Base-by-base conservation (phyloP, 768 basidiomycete genomes). In the Trametes punicea region DNA sequence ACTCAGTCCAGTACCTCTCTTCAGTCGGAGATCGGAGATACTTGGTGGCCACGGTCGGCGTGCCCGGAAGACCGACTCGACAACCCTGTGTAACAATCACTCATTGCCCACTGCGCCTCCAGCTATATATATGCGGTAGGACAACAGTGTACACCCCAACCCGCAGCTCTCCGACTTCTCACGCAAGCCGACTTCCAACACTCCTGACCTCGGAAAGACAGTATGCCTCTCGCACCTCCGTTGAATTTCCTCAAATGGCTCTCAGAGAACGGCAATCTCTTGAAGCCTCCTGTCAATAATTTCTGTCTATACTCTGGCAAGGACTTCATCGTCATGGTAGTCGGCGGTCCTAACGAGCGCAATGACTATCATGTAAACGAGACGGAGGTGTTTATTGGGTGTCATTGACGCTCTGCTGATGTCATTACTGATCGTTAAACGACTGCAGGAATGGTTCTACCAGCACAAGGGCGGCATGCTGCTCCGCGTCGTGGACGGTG, bases 281-380 rank as follows among this genome's bases (percentile, higher is more conserved):
- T 98, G 26, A 79, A 88, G 68, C 96, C 96, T 2, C 95, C 96
- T 0, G 92, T 99, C 42, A 94, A 93, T 77, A 92, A 95, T 70
- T 94, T 83, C 60, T 91, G 90, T 67, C 67, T 93, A 53, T 92
- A 88, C 70, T 79, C 82, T 48, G 92, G 91, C 33, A 77, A 78
- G 25, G 94, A 98, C 69, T 96, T 88, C 65, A 81, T 90, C 39
- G 85, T 96, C n/a, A 98, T 99, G 96, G 91, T 81, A 6, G 85
- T 98, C 21, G 95, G 97, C 8, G 97, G 96, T 0, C 96, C 96
- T 0, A 99, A 99, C 68, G 85, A 92, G 68, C 77, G 96, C 34
- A 89, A 89, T 50, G 95, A 97, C 71, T 98, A 93, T 66, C 96
- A 98, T 70, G 74, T 97, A 39, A 98, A 98, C 69, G 85, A 97